Evolutionary conservation across 148 eudicot genomes (phyloP).

Genomic region (Rhododendron simsii): DNA sequence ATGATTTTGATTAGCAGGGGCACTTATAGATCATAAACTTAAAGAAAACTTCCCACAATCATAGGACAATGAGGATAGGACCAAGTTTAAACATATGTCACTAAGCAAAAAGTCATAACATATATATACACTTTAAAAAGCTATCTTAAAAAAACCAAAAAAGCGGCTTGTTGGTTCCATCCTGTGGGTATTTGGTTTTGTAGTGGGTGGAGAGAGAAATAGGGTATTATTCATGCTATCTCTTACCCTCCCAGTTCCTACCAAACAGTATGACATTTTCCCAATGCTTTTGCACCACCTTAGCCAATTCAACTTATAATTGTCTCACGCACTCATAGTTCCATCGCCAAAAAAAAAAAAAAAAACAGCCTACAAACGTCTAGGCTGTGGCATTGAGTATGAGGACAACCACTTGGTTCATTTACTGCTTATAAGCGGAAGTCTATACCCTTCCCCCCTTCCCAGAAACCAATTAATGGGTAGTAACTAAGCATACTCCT

Average conservation of each 20-base stretch:
- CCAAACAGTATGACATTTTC: background rate
- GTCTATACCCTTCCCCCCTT: background rate
- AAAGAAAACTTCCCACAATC: background rate
- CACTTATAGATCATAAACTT: background rate
- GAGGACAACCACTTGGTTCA: background rate
- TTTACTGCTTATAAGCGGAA: background rate
- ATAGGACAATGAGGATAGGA: background rate
- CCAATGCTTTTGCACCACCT: background rate
- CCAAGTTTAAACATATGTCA: background rate
- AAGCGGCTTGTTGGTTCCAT: too few relatives aligned
- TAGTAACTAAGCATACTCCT: background rate
- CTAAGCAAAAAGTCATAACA: background rate
- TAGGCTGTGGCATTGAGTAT: background rate
- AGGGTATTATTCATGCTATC: background rate
- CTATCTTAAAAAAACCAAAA: background rate
- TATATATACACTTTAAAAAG: background rate
- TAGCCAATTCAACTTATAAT: background rate
- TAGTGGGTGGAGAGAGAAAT: too few relatives aligned
- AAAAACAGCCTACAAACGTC: background rate
- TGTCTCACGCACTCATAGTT: background rate
- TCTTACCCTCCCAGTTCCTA: background rate
- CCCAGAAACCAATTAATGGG: background rate
- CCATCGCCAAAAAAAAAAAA: background rate
- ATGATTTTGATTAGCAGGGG: background rate
- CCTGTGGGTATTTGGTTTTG: too few relatives aligned